These are phyloP conservation scores for Rhizodiscina lignyota DNA, from an alignment of 495 filamentous ascomycete genomes.

Conservation along the genomic window DNA sequence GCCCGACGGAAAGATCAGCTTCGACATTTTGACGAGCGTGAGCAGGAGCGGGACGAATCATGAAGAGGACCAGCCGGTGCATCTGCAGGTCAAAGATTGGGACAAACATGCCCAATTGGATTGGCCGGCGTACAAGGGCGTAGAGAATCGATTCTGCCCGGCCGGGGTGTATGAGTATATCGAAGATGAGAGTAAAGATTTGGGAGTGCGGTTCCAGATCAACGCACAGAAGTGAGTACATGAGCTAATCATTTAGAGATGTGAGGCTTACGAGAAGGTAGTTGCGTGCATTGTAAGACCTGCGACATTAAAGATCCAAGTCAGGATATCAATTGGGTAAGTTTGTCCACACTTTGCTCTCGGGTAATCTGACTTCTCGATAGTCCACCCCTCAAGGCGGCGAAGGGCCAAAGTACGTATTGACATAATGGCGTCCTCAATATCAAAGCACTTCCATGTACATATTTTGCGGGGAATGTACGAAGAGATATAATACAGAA, in stretches of 20 bases:
- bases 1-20: conserved; percentile 82
- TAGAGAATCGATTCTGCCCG: conserved; percentile 99
- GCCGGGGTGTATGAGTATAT: conserved; percentile 98
- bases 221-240: conserved; percentile 85
- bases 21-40: conserved; percentile 91
- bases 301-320: conserved; percentile 96
- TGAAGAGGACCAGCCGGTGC: conserved; percentile 95
- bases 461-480: too few species aligned
- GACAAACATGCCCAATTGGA: conserved; percentile 67
- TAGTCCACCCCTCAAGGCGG: conserved; percentile 73
- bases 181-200: conserved; percentile 65
- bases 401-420: conserved; percentile 90
- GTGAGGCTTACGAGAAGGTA: conserved; percentile 24
- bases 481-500: too few species aligned
- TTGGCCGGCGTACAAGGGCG: conserved; percentile 75
- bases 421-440: conserved; percentile 41
- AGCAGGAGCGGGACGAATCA: conserved; percentile 94
- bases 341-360: background rate
- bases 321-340: conserved; percentile 87
- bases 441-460: background rate
- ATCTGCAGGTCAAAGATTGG: conserved; percentile 90
- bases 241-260: background rate
- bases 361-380: conserved; percentile 3
- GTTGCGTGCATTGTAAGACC: conserved; percentile 98
- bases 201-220: conserved; percentile 90